Evolutionary conservation across 768 basidiomycete genomes (phyloP), one percentile per base, ranked within the genome.

Genomic region (Auricularia auricula-judae): DNA sequence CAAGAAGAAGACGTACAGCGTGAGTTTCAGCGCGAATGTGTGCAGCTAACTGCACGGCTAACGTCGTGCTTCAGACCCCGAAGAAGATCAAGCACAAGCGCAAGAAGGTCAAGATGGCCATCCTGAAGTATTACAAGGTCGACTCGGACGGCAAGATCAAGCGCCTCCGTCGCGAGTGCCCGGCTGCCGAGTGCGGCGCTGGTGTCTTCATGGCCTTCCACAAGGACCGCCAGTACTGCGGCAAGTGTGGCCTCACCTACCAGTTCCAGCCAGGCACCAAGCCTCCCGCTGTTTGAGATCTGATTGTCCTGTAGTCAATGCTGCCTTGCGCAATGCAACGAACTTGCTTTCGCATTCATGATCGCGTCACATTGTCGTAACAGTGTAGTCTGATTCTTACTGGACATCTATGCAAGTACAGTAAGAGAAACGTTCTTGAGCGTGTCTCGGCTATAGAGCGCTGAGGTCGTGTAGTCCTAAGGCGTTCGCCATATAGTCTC

Each of bases 1-100:
- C 77, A 98, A 98, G 88, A 99, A 98, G 85, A 98, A 98, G 86
- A 94, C 93, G 64, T 98, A 98, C 89, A 94, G 87, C 81, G 91
- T 93, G 61, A 61, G 88, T 80, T 2, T 34, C n/a, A 1, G 14
- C 60, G 21, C 1, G 11, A 35, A 36, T 62, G 33, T 44, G 23
- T 1, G 18, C 63, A 18, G 36, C 66, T 14, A 65, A 16, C 51
- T 54, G 56, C 63, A 1, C 36, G 10, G n/a, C 21, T 34, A 47
- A 54, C 54, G 36, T 35, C 66, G 59, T 67, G 65, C n/a, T 63
- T 35, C 71, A 91, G 89, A 96, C 93, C 73, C 94, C 93, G 78
- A 97, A 96, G 86, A 98, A 98, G 85, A 87, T 97, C 86, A 98
- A 97, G 88, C 95, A 96, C 84, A 97, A 97, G 86, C 88, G 90